Evolutionary conservation across 441 rosid species (phyloP), one percentile per base, ranked within the genome.

Genomic region (Dalechampia spathulata): DNA sequence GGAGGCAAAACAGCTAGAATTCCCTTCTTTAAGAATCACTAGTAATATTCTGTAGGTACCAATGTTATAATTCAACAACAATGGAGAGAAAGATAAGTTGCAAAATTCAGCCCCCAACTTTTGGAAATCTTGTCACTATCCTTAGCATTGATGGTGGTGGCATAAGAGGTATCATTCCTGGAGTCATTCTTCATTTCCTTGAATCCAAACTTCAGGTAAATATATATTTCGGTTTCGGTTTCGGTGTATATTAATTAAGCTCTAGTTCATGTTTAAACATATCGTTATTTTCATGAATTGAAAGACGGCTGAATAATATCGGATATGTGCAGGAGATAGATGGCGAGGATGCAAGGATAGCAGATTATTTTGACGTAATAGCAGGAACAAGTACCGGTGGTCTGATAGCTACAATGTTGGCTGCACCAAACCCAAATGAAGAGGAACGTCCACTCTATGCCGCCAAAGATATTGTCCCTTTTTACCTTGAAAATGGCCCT

Each of bases 351-450:
- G 85, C 77, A 25, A 75, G 90, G 68, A 32, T 83, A 0, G 80
- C 83, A 15, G 82, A 83, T 61, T 83, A 81, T 43, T 81, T 83
- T 27, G 85, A 83, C 34, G 79, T 81, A 42, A 75, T 79, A 6
- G 57, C 82, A 12, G 79, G 82, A 48, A 30, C 34, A 30, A 30
- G 34, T 30, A 30, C 34, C 5, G 34, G 34, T 30, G 34, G 34
- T 30, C 8, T 84, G 3, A 70, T 83, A 19, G 68, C 85, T 6
- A 70, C 85, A 59, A 81, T 83, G 85, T 61, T 83, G 32, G 65
- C 85, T 17, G 43, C 76, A 21, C 91, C 85, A 30, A 30, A 30
- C 17, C 91, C 85, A 30, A 30, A 30, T 51, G 61, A 75, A 48
- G 50, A 72, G 0, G 61, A 72, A 8, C 76, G 85, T 13, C 87